Evolutionary conservation across 441 rosid species (phyloP).

Genomic region (Daphne laureola): DNA sequence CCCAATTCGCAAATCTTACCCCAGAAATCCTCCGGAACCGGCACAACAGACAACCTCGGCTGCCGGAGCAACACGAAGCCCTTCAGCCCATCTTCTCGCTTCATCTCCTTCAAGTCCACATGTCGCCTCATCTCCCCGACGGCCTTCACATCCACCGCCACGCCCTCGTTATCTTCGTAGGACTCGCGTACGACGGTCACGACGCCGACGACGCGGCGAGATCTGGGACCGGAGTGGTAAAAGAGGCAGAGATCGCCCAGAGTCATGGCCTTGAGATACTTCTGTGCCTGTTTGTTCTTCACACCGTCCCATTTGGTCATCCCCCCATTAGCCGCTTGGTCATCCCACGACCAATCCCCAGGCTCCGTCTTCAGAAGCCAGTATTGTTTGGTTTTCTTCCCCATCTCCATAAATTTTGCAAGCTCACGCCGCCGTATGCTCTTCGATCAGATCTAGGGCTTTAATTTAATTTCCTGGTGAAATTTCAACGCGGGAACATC

Average conservation of each 20-base stretch:
- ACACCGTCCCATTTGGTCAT: slow-evolving; percentile 85
- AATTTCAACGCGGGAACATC: neutral
- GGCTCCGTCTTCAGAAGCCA: slow-evolving; percentile 94
- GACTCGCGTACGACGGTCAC: slow-evolving; percentile 58
- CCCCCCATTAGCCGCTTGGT: slow-evolving; percentile 68
- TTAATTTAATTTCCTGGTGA: no score
- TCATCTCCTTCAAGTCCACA: slow-evolving; percentile 74
- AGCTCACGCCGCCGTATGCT: neutral
- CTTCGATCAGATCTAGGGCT: neutral
- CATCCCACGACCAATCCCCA: slow-evolving; percentile 94
- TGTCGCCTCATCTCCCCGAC: slow-evolving; percentile 67
- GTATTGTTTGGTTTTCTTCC: slow-evolving; percentile 38
- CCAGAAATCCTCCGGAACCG: slow-evolving; percentile 55
- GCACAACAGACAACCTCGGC: slow-evolving; percentile 89
- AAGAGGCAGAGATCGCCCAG: slow-evolving; percentile 76
- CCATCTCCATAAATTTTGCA: neutral
- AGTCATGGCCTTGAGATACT: slow-evolving; percentile 67
- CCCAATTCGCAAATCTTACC: slow-evolving; percentile 60
- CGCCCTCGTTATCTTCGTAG: slow-evolving; percentile 36
- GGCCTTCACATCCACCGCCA: slow-evolving; percentile 65
- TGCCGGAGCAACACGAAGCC: slow-evolving; percentile 62
- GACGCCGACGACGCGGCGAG: slow-evolving; percentile 73
- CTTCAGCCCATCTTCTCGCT: slow-evolving; percentile 44
- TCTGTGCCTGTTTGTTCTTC: slow-evolving; percentile 87
- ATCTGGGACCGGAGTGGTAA: slow-evolving; percentile 75